phyloP scores from a whole-genome alignment of 2,329 filamentous ascomycete genomes.

The Sporothrix globosa region DNA sequence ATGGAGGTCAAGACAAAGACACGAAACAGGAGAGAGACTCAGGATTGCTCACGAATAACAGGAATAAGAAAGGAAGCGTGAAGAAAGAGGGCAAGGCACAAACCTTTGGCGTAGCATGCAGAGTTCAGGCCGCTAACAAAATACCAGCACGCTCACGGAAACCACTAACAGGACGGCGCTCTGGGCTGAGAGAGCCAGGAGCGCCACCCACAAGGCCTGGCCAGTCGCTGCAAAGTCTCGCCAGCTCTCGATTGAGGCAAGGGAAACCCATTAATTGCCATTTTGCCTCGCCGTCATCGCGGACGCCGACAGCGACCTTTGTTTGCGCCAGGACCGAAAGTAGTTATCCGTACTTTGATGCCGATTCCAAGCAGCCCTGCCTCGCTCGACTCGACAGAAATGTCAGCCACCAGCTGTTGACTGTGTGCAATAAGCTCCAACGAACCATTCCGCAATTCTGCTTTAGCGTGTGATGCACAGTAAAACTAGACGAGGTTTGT shows the following conservation, averaged over 20 bases:
- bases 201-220: background rate
- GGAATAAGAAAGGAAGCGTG: constrained; percentile 11
- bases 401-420: too few relatives aligned
- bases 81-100: background rate
- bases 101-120: background rate
- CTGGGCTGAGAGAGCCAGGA: constrained; percentile 14
- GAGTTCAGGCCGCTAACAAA: constrained; percentile 16
- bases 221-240: too few relatives aligned
- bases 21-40: background rate
- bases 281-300: constrained; percentile 4
- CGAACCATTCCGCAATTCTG: too few relatives aligned
- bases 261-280: background rate
- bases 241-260: background rate
- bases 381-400: too few relatives aligned
- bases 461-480: too few relatives aligned
- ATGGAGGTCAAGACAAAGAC: background rate
- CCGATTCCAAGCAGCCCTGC: too few relatives aligned
- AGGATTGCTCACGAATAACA: background rate
- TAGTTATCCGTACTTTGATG: background rate
- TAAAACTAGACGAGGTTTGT: too few relatives aligned
- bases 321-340: background rate
- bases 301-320: background rate
- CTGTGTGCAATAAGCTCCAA: too few relatives aligned
- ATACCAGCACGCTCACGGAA: constrained; percentile 13
- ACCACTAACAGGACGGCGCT: constrained; percentile 5